phyloP scores from a whole-genome alignment of 2,329 filamentous ascomycete species.

The Paraphoma chrysanthemicola region DNA sequence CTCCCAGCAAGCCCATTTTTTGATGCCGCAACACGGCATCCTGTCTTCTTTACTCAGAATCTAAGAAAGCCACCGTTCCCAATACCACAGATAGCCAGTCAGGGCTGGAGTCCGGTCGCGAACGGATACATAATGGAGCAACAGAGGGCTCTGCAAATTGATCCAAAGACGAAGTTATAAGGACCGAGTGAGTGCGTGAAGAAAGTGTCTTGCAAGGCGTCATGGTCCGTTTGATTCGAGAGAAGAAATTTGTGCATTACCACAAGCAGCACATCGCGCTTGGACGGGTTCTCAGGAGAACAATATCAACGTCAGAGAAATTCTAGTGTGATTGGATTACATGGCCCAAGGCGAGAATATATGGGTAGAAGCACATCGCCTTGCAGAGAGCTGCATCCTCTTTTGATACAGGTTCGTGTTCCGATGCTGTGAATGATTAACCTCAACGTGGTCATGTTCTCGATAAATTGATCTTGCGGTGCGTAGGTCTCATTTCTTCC shows the following conservation, averaged over 20 bases:
- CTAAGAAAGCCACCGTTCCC: conserved; percentile 64
- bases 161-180: conserved; percentile 39
- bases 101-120: conserved; percentile 52
- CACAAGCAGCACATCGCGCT: no score
- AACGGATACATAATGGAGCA: conserved; percentile 51
- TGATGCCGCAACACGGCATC: conserved; percentile 69
- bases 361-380: no score
- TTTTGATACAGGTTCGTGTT: no score
- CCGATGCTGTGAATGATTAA: no score
- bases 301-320: no score
- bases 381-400: no score
- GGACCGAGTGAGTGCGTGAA: background rate
- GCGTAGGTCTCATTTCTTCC: no score
- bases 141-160: conserved; percentile 16
- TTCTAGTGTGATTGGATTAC: no score
- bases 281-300: no score
- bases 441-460: no score
- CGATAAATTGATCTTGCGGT: no score
- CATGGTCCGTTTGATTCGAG: background rate
- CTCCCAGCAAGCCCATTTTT: conserved; percentile 42
- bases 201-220: background rate
- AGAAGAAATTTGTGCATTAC: background rate
- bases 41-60: conserved; percentile 76
- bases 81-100: conserved; percentile 43
- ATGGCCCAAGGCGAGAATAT: no score